Evolutionary conservation across 345 rosid genomes (phyloP).

Genomic region (Murraya koenigii): DNA sequence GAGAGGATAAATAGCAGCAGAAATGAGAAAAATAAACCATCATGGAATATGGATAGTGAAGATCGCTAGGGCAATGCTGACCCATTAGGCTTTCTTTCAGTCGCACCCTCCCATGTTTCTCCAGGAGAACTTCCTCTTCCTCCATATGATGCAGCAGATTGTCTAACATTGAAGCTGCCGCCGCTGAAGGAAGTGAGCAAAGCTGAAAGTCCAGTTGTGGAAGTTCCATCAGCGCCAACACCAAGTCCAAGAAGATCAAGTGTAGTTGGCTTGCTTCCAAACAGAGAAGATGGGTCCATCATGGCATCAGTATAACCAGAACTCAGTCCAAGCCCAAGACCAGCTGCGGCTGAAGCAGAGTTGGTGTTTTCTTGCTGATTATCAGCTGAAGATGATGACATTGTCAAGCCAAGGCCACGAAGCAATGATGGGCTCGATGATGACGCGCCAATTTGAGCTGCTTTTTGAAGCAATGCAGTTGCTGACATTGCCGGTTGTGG

Average conservation of each 20-base stretch:
- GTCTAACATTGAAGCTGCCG: constrained; percentile 35
- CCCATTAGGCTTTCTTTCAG: constrained; percentile 32
- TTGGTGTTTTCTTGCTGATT: constrained; percentile 28
- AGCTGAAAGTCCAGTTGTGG: constrained; percentile 44
- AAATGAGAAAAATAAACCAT: constrained; percentile 8
- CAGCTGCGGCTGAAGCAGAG: constrained; percentile 7
- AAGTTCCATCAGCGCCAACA: constrained; percentile 31
- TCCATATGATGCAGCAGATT: constrained; percentile 28
- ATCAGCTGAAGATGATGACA: constrained; percentile 26
- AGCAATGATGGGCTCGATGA: constrained; percentile 49
- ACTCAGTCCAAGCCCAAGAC: constrained; percentile 44
- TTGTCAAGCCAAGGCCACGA: constrained; percentile 46
- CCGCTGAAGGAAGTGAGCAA: constrained; percentile 43
- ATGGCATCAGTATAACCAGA: constrained; percentile 28
- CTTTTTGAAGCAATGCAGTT: constrained; percentile 92
- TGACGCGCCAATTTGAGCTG: constrained; percentile 87
- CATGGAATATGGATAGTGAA: not conserved
- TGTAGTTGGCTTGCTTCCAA: constrained; percentile 49
- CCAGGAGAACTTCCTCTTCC: constrained; percentile 21
- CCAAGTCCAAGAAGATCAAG: constrained; percentile 73
- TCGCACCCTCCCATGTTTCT: constrained; percentile 40
- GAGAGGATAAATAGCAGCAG: not conserved
- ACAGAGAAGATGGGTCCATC: constrained; percentile 41
- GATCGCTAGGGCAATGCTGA: constrained; percentile 21
- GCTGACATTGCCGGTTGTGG: constrained; percentile 82